Percentiles rank a stretch among this genome's conserved stretches.
Evolutionary conservation across 1,139 yeast species (phyloP).

Genomic region (Nadsonia commutata): DNA sequence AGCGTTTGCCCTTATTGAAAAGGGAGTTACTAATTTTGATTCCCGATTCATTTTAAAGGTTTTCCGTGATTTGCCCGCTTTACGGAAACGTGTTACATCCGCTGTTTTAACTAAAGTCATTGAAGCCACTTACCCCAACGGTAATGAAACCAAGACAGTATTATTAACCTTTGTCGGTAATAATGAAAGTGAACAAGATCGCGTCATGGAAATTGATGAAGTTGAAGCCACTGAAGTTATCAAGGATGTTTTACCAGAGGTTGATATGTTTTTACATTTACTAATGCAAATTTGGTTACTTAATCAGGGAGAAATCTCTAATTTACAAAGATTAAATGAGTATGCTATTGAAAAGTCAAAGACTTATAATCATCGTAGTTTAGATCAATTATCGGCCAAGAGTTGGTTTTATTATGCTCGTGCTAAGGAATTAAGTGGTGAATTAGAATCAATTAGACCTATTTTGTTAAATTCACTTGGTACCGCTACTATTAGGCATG

Average conservation of each 20-base stretch:
- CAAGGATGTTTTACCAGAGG: slow-evolving; percentile 44
- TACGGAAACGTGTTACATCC: slow-evolving; percentile 49
- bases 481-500: slow-evolving; percentile 85
- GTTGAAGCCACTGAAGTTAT: slow-evolving; percentile 17
- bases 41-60: slow-evolving; percentile 79
- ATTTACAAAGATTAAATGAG: slow-evolving; percentile 18
- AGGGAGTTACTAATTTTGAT: slow-evolving; percentile 67
- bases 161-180: slow-evolving; percentile 27
- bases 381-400: slow-evolving; percentile 80
- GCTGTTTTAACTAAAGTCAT: slow-evolving; percentile 42
- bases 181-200: slow-evolving; percentile 6
- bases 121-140: slow-evolving; percentile 36
- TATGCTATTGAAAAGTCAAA: slow-evolving; percentile 43
- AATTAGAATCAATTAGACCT: slow-evolving; percentile 50
- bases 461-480: slow-evolving; percentile 59
- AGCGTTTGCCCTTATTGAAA: slow-evolving; percentile 41
- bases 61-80: slow-evolving; percentile 63
- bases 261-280: slow-evolving; percentile 67
- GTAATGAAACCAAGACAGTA: slow-evolving; percentile 30
- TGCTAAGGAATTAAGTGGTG: slow-evolving; percentile 48
- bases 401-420: slow-evolving; percentile 86
- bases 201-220: slow-evolving; percentile 18
- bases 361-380: slow-evolving; percentile 60
- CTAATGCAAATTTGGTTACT: slow-evolving; percentile 63
- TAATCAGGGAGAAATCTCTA: slow-evolving; percentile 34